Evolutionary conservation across 495 filamentous ascomycete genomes (phyloP), one percentile per base, ranked within the genome.

Genomic region (Xylaria acuta): DNA sequence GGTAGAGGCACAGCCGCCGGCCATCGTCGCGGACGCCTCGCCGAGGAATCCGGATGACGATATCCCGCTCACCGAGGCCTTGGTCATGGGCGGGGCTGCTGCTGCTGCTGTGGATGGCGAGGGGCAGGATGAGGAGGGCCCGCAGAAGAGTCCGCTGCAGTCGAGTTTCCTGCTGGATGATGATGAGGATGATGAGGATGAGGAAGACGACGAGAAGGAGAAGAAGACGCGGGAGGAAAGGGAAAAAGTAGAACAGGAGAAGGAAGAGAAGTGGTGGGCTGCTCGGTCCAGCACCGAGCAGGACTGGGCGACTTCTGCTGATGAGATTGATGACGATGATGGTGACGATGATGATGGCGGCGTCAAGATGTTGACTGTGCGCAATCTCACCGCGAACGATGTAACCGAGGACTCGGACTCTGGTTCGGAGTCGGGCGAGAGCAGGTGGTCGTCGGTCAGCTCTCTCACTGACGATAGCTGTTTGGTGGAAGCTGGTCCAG

Each of bases 131-230:
- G n/a, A 34, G 11, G 51, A 73, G 0, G 30, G 34, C 0, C 73
- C 72, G 22, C 73, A 67, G 9, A 78, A 56, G 45, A 78, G 75
- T 27, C 74, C 76, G 36, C 68, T 77, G 27, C 58, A 78, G 53
- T 70, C 63, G 14, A 75, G 64, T 41, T 69, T 75, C 70, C 40
- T 72, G 27, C 64, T 59, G 59, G 73, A 77, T 54, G 75, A 79
- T 16, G 27, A 67, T 6, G 72, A 73, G 30, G 43, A 43, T 0
- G 54, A 69, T 25, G 12, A 25, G 64, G 64, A 36, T 12, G 59
- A 59, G 22, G 30, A 27, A 14, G 34, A 69, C 25, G 12, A 25
- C 34, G 65, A 40, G 5, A 38, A 60, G 16, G 27, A n/a, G 6
- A 30, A n/a, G 25, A 38, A 20, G 72, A 69, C 7, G 72, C 56